Evolutionary conservation across 176 grass and related monocot genomes (phyloP).

Genomic region (Saccharum officinarum): DNA sequence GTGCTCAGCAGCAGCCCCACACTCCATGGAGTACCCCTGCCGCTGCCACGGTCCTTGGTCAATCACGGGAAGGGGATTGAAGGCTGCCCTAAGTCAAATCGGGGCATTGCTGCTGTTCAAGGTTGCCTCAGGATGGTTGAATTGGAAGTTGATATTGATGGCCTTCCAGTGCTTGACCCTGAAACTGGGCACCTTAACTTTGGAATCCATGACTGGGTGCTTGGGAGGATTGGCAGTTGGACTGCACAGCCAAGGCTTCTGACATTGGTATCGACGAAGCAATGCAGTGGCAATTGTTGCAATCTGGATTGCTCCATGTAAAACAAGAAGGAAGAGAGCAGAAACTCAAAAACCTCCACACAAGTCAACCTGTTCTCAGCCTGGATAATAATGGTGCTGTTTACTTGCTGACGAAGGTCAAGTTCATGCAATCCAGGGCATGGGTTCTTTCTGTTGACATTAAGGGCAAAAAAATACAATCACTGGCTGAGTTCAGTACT

Average conservation of each 20-base stretch:
- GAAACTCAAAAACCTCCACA: too few species aligned
- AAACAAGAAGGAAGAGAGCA: too few species aligned
- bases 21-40: too few species aligned
- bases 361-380: too few species aligned
- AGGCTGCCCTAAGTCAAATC: background rate
- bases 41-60: background rate
- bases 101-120: background rate
- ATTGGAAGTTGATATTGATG: background rate
- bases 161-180: background rate
- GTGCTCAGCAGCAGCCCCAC: too few species aligned
- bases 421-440: too few species aligned
- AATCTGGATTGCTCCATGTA: background rate
- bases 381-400: too few species aligned
- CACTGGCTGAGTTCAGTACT: too few species aligned
- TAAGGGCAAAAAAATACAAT: too few species aligned
- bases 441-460: too few species aligned
- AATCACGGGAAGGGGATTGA: background rate
- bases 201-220: background rate
- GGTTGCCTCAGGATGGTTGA: background rate
- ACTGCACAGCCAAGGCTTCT: background rate
- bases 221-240: background rate
- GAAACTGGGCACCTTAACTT: background rate
- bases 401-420: too few species aligned
- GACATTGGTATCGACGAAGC: background rate
- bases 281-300: background rate